A percentile compares a stretch with the other conserved stretches of the same genome.
Evolutionary conservation across 345 rosid species (phyloP).

Genomic region (Gossypium mustelinum): DNA sequence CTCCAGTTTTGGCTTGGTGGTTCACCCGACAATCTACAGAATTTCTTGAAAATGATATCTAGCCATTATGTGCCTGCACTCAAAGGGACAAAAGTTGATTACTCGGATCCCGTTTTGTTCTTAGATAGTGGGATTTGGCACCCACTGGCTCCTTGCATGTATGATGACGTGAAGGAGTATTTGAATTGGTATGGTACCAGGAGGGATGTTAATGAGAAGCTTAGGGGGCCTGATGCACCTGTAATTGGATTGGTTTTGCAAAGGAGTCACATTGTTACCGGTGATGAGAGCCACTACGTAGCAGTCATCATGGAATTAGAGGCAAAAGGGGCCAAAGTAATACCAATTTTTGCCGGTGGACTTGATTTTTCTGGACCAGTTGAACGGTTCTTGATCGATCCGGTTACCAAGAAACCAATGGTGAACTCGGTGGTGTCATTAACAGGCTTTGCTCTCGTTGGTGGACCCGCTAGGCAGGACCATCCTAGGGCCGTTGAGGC

Average conservation of each 20-base stretch:
- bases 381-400: slow-evolving; percentile 71
- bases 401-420: slow-evolving; percentile 58
- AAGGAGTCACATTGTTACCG: slow-evolving; percentile 98
- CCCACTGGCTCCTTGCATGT: slow-evolving; percentile 93
- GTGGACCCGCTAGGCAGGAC: slow-evolving; percentile 99
- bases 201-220: slow-evolving; percentile 68
- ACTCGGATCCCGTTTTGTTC: slow-evolving; percentile 87
- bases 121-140: slow-evolving; percentile 95
- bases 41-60: slow-evolving; percentile 90
- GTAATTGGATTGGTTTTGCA: slow-evolving; percentile 78
- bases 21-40: slow-evolving; percentile 89
- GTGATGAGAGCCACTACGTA: slow-evolving; percentile 92
- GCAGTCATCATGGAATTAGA: slow-evolving; percentile 99
- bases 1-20: slow-evolving; percentile 99
- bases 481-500: slow-evolving; percentile 96
- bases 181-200: slow-evolving; percentile 92
- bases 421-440: slow-evolving; percentile 73
- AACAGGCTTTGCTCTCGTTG: slow-evolving; percentile 96
- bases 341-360: slow-evolving; percentile 91
- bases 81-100: slow-evolving; percentile 67
- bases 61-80: slow-evolving; percentile 85
- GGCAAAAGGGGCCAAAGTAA: slow-evolving; percentile 93
- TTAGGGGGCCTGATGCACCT: slow-evolving; percentile 63
- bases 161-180: slow-evolving; percentile 91
- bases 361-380: slow-evolving; percentile 93